Conservation (phyloP, 805 yeast genomes). For the Pichia gijzeniarum region DNA sequence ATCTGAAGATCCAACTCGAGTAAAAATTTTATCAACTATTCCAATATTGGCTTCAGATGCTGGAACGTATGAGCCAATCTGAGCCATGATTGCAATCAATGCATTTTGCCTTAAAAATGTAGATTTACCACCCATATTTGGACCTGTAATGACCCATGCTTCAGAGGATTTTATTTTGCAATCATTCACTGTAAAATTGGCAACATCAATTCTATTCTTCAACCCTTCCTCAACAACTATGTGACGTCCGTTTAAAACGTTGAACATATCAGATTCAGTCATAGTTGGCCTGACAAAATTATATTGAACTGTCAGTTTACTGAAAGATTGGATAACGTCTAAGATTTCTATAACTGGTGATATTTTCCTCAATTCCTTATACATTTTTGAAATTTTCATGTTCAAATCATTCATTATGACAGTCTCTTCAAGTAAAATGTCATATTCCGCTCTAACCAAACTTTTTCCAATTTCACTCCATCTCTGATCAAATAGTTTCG, state of each 20-base stretch:
- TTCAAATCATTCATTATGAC: slow-evolving; percentile 45
- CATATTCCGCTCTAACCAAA: slow-evolving; percentile 38
- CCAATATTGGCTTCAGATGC: slow-evolving; percentile 59
- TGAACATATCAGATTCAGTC: slow-evolving; percentile 39
- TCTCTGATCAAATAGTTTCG: slow-evolving; percentile 36
- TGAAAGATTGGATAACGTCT: slow-evolving; percentile 71
- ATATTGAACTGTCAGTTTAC: slow-evolving; percentile 62
- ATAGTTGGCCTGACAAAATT: slow-evolving; percentile 61
- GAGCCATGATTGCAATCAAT: slow-evolving; percentile 59
- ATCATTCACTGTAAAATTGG: slow-evolving; percentile 43
- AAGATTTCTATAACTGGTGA: slow-evolving; percentile 51
- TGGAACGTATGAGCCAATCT: slow-evolving; percentile 70
- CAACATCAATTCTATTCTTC: slow-evolving; percentile 30
- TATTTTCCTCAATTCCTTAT: slow-evolving; percentile 40
- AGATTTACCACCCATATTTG: slow-evolving; percentile 85
- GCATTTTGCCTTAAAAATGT: slow-evolving; percentile 73
- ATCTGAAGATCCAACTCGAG: slow-evolving; percentile 82
- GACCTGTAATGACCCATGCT: slow-evolving; percentile 73
- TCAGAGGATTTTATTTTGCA: slow-evolving; percentile 29
- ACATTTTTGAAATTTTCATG: slow-evolving; percentile 36
- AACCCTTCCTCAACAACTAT: slow-evolving; percentile 78
- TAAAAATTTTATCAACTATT: slow-evolving; percentile 69
- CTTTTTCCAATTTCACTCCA: slow-evolving; percentile 49
- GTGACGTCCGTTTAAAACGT: slow-evolving; percentile 68
- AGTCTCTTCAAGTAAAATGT: slow-evolving; percentile 51